phyloP scores from a whole-genome alignment of 129 eudicot species.

The Oenanthe sinensis region DNA sequence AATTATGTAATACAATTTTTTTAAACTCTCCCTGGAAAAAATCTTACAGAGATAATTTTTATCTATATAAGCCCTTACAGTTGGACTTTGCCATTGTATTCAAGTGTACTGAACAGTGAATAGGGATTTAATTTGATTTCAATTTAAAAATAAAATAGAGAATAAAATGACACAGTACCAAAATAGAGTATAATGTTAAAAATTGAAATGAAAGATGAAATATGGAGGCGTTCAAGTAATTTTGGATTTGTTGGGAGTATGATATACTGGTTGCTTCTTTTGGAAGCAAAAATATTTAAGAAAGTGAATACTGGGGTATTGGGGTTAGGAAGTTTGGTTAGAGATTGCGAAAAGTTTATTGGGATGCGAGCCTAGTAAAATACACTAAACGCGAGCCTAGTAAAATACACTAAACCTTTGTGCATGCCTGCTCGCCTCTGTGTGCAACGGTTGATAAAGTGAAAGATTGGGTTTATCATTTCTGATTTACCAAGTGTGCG shows the following conservation, averaged over 20 bases:
- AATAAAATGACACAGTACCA: too few species aligned
- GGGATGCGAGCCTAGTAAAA: not conserved
- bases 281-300: not conserved
- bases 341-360: not conserved
- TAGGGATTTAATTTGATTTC: too few species aligned
- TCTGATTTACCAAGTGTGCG: not conserved
- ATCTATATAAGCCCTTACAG: too few species aligned
- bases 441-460: not conserved
- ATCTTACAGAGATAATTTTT: too few species aligned
- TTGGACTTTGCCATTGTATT: too few species aligned
- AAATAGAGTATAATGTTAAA: too few species aligned
- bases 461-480: not conserved
- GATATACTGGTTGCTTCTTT: not conserved
- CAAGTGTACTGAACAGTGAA: too few species aligned
- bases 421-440: not conserved
- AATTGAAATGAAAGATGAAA: too few species aligned
- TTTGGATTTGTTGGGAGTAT: not conserved
- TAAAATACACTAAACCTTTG: not conserved
- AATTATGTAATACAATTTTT: too few species aligned
- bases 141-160: too few species aligned
- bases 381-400: not conserved
- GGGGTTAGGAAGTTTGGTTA: conserved; percentile 1
- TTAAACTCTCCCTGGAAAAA: too few species aligned
- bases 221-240: not conserved
- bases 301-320: not conserved